Conservation (phyloP, 2,329 filamentous ascomycete species). For the Aaosphaeria arxii region DNA sequence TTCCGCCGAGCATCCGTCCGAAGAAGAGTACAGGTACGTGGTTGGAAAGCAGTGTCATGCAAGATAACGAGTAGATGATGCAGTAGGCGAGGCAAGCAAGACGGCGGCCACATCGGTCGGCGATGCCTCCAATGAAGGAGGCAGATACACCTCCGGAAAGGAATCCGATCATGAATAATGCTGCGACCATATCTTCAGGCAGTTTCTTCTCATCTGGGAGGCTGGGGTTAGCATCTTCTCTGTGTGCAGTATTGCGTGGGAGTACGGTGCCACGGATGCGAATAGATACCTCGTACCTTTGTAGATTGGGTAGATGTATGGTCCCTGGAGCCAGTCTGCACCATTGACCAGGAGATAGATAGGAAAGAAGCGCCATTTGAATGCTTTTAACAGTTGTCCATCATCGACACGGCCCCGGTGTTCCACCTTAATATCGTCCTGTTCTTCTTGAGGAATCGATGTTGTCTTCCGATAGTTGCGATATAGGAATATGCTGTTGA, state of each 20-base stretch:
- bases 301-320: slow-evolving; percentile 53
- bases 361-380: slow-evolving; percentile 44
- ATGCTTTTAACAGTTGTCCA: slow-evolving; percentile 27
- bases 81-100: slow-evolving; percentile 56
- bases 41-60: slow-evolving; percentile 50
- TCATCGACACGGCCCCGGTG: slow-evolving; percentile 21
- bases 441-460: background rate
- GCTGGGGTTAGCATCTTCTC: too few species aligned
- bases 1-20: slow-evolving; percentile 54
- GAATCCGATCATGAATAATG: slow-evolving; percentile 42
- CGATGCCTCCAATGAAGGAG: slow-evolving; percentile 47
- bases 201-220: slow-evolving; percentile 44
- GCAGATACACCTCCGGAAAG: slow-evolving; percentile 50
- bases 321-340: slow-evolving; percentile 49
- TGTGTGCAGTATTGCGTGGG: too few species aligned
- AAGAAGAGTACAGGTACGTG: slow-evolving; percentile 48
- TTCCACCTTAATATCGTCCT: slow-evolving; percentile 13
- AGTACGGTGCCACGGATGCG: background rate
- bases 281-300: slow-evolving; percentile 31
- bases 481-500: slow-evolving; percentile 24
- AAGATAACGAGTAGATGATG: slow-evolving; percentile 52
- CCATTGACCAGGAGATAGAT: slow-evolving; percentile 45
- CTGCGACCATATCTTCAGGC: slow-evolving; percentile 44
- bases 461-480: slow-evolving; percentile 16
- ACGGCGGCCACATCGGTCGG: slow-evolving; percentile 52